Conservation (phyloP, 495 filamentous ascomycete species). For the Talaromyces borbonicus region DNA sequence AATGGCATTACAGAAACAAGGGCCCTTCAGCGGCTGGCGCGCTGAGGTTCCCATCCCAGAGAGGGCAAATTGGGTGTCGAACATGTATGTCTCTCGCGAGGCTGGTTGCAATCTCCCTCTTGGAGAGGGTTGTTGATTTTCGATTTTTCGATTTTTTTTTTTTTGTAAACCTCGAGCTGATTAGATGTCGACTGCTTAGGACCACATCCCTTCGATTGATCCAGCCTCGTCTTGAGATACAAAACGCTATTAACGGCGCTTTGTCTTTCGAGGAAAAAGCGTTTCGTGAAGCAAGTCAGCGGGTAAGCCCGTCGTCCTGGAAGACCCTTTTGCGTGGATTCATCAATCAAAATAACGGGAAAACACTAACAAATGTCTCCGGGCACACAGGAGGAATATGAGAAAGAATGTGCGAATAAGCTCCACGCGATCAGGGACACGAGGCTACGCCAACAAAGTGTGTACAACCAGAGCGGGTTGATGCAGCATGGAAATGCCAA, state of each 20-base stretch:
- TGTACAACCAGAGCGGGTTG: constrained; percentile 26
- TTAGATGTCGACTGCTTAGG: constrained; percentile 14
- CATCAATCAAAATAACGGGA: not conserved
- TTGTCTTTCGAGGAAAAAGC: constrained; percentile 37
- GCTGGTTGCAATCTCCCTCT: too few species aligned
- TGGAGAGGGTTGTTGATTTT: too few species aligned
- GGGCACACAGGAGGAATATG: constrained; percentile 30
- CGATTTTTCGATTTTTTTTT: constrained; percentile 5
- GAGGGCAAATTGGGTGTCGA: constrained; percentile 32
- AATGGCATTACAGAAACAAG: constrained; percentile 27
- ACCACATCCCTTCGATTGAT: constrained; percentile 41
- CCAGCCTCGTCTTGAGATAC: constrained; percentile 34
- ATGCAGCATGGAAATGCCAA: constrained; percentile 25
- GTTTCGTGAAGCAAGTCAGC: constrained; percentile 35
- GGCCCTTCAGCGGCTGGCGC: constrained; percentile 37
- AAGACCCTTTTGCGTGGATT: not conserved
- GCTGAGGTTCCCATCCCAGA: constrained; percentile 29
- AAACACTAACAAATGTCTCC: constrained; percentile 2
- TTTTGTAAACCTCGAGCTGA: not conserved
- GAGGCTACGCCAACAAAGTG: constrained; percentile 34
- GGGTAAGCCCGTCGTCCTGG: constrained; percentile 21
- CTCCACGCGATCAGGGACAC: constrained; percentile 38
- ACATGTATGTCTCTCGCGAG: constrained; percentile 35
- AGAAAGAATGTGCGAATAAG: constrained; percentile 38
- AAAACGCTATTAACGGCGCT: constrained; percentile 33